A percentile compares a stretch with the other conserved stretches of the same genome.
phyloP scores from a whole-genome alignment of 805 yeast genomes.

The Lipomyces yamanashiensis region DNA sequence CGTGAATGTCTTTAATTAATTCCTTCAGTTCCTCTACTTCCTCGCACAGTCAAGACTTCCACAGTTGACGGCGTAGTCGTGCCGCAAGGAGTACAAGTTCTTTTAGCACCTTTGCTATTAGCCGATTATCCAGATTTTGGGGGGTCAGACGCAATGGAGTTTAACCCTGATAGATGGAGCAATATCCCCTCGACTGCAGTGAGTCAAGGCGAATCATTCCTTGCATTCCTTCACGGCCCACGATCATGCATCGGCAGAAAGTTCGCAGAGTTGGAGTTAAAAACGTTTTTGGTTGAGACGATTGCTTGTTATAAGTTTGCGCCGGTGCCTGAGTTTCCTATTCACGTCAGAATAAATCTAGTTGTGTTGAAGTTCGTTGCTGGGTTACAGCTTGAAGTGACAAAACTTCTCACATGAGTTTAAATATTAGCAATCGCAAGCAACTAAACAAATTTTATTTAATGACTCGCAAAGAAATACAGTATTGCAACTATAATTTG shows the following conservation, averaged over 20 bases:
- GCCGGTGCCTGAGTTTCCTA: not conserved
- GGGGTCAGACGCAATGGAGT: not conserved
- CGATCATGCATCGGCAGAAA: not conserved
- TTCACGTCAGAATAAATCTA: not conserved
- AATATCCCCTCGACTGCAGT: not conserved
- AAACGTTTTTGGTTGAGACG: not conserved
- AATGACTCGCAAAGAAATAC: too few species aligned
- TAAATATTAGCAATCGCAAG: too few species aligned
- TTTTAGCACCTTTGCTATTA: not conserved
- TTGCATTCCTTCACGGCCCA: not conserved
- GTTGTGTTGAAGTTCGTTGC: not conserved
- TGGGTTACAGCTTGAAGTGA: not conserved
- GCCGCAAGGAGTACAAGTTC: not conserved
- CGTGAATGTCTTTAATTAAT: slow-evolving; percentile 20
- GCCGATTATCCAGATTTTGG: not conserved
- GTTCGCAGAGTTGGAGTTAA: not conserved
- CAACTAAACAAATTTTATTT: too few species aligned
- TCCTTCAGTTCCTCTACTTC: slow-evolving; percentile 9
- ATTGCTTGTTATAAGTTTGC: not conserved
- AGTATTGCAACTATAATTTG: too few species aligned
- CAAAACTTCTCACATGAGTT: not conserved
- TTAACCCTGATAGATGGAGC: not conserved
- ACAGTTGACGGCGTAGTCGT: not conserved
- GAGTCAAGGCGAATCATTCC: not conserved
- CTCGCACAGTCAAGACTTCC: not conserved